Base-by-base conservation (phyloP, 2,329 filamentous ascomycete genomes). In the Aspergillus pseudotamarii region DNA sequence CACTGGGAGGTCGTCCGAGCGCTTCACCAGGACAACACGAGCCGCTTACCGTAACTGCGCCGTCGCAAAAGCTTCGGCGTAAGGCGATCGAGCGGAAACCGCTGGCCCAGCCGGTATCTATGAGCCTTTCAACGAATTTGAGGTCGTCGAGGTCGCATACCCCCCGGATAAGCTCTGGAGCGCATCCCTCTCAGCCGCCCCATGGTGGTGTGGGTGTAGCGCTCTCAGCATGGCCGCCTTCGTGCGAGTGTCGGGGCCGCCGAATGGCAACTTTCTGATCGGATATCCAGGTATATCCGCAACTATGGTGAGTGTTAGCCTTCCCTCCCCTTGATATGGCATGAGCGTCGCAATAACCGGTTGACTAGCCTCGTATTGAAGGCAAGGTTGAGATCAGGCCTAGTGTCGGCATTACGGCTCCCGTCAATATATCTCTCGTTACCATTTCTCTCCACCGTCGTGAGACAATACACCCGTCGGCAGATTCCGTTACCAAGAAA, bases 281-380 rank as follows among this genome's bases (percentile, higher is more conserved):
- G 95, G 95, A 72, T 99, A 98, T 80, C 95, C 95, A 61, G 95
- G 95, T 71, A 98, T 99, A 79, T 97, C 94, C 61, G 95, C 95
- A 74, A 99, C 95, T 43, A 81, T 97, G 87, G 94, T 97, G 86
- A 81, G 92, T 88, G 32, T 57, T 62, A 63, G 60, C 58, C 54
- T 60, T 21, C 16, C 43, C 48, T 28, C 45, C 26, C 19, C 34
- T 60, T 60, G 19, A n/a, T 32, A n/a, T 55, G 43, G 6, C 14
- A 21, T 54, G 28, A 51, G 56, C 28, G 51, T 46, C 14, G 58
- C 50, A 56, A 65, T 68, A 66, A 66, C 57, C 54, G 5, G 30
- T 58, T 54, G 64, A 45, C 75, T 60, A 97, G 93, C 95, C 95
- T 74, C 91, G 95, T 76, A 94, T 99, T 81, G 94, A 97, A 84